Evolutionary conservation across 148 eudicot genomes (phyloP), one percentile per base, ranked within the genome.

Genomic region (Fagopyrum homotropicum): DNA sequence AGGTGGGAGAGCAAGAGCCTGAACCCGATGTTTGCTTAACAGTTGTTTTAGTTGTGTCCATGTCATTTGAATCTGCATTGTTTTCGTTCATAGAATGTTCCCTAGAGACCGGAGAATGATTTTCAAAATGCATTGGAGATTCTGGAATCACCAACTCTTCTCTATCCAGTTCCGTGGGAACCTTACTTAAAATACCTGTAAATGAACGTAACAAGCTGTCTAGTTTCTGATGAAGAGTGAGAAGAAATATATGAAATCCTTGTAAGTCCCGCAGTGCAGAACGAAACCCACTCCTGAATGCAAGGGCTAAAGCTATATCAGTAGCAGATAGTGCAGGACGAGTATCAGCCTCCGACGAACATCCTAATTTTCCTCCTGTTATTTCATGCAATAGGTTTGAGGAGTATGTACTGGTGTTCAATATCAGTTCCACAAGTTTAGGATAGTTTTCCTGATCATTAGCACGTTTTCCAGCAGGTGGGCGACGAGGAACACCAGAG

Each of bases 401-500:
- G 46, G 99, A 88, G 81, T 90, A 92, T 50, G 85, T 82, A 17
- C 86, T 85, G 84, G 90, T 92, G 80, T 96, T 96, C 52, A 92
- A 86, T 64, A 92, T 88, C 79, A 96, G 93, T 89, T 96, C 99
- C 79, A 96, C 93, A 60, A 96, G 73, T 77, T 89, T 90, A 14
- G 99, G 99, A 78, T 92, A 96, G 77, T 84, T 96, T 74, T 80
- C 85, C 73, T 90, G 98, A 80, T 96, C 99, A 85, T 83, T 88
- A 72, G 85, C 79, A 66, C 96, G 99, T 74, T 92, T 92, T 12
- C 91, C 90, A 77, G 92, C 97, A 54, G 99, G 99, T 56, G 99
- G 99, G 72, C 98, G 89, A 46, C 99, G 97, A 79, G 99, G 98
- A 70, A 96, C 98, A 79, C 92, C 92, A 77, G 98, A 92, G 85